Conservation (phyloP, 2,329 filamentous ascomycete species). For the Fusarium circinatum region DNA sequence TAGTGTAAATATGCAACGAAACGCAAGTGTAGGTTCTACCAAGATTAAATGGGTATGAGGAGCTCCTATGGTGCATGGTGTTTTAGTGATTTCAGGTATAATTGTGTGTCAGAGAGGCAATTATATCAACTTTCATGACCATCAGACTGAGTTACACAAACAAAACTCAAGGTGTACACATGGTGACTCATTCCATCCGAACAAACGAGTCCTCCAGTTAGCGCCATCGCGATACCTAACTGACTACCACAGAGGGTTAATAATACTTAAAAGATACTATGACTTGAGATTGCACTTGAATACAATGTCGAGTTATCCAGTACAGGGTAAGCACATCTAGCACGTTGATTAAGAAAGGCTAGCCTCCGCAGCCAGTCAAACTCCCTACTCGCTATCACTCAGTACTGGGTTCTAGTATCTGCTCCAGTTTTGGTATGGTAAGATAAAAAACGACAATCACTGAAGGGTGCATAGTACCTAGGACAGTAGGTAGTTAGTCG, state of each 20-base stretch:
- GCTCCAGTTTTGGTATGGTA: background rate
- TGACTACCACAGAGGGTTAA: background rate
- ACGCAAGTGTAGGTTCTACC: background rate
- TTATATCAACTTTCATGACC: background rate
- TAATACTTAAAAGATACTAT: background rate
- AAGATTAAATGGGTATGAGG: background rate
- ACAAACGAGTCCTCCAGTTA: background rate
- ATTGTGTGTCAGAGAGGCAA: background rate
- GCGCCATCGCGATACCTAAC: too few species aligned
- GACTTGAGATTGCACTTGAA: background rate
- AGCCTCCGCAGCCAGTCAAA: background rate
- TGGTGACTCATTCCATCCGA: background rate
- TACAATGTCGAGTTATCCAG: background rate
- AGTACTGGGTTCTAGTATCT: background rate
- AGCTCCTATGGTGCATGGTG: background rate
- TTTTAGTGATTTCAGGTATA: background rate
- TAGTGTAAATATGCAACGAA: background rate
- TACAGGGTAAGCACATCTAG: background rate
- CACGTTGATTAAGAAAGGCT: background rate
- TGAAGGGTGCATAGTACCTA: background rate
- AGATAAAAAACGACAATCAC: background rate
- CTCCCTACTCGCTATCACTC: background rate
- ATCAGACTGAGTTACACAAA: background rate
- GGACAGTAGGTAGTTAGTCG: background rate
- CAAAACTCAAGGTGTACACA: background rate